Base-by-base conservation (phyloP, 139 green algal species). In the Yamagishiella unicocca region DNA sequence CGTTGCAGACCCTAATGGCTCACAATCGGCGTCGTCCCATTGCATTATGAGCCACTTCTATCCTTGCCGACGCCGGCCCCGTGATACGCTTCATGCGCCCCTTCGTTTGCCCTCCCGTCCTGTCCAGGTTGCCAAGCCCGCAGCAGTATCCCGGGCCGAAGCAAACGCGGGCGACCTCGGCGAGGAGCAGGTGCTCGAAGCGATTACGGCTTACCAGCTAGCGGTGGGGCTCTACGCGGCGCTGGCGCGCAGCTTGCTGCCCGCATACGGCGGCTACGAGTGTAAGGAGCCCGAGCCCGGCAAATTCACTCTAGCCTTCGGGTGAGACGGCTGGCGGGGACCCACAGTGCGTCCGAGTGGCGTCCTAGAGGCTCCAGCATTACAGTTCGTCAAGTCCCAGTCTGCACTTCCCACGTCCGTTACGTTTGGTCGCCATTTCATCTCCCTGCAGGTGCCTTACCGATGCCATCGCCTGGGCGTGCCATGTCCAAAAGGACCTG, bases 211-310 rank as follows among this genome's bases (percentile, higher is more conserved):
- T 21, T 96, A 93, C 89, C 93, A 96, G 61, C 54, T 88, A 31
- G 92, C 84, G 0, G 66, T 97, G 8, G 82, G 55, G 38, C 90
- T 82, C 61, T 93, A 93, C 84, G 83, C 54, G 19, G 64, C 82
- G 40, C 64, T 94, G 8, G 92, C 92, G 37, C 91, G 96, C 42
- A 62, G 72, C 58, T 91, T 97, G 89, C 90, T 98, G 90, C 78
- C 79, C 8, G 43, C 85, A 37, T 95, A 95, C 77, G 76, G 72
- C 19, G 96, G 95, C 50, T 98, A 98, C 77, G 95, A 98, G 89
- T 98, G 96, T 94, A 98, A 98, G 87, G 95, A 97, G 92, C 94
- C 94, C 6, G 94, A 97, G 82, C 87, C 94, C 8, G 95, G 95
- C 46, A 96, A 96, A 84, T 94, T 97, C 87, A 97, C 92, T 7